These are phyloP conservation scores for Lentinula sp. DNA, from an alignment of 768 basidiomycete species.

Conservation along the genomic window DNA sequence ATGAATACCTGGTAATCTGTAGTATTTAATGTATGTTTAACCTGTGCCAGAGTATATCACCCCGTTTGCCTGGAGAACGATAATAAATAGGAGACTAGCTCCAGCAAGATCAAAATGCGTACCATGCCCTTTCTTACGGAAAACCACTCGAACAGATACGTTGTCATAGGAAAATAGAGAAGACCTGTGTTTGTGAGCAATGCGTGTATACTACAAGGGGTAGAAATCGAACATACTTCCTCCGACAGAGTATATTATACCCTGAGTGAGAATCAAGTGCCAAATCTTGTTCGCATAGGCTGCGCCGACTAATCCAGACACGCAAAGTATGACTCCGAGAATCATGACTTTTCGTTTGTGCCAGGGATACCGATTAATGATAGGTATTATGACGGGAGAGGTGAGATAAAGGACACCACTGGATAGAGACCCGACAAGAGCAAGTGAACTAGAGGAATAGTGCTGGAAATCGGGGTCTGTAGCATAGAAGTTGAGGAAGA, in stretches of 20 bases:
- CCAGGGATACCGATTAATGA: constrained; percentile 17
- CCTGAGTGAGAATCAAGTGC: constrained; percentile 16
- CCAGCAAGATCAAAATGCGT: not conserved
- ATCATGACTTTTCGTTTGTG: constrained; percentile 16
- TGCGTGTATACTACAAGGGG: not conserved
- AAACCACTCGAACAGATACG: constrained; percentile 9
- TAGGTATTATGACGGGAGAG: constrained; percentile 18
- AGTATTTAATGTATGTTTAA: not conserved
- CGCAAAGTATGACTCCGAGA: constrained; percentile 16
- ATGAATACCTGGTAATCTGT: not conserved
- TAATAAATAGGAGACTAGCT: too few species aligned
- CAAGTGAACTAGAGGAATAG: constrained; percentile 14
- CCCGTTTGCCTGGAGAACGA: constrained; percentile 2
- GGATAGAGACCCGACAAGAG: constrained; percentile 20
- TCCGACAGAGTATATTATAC: constrained; percentile 20
- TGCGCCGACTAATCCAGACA: constrained; percentile 18
- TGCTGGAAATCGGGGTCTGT: constrained; percentile 14
- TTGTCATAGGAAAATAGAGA: constrained; percentile 8
- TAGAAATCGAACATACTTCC: constrained; percentile 12
- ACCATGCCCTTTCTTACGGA: constrained; percentile 7
- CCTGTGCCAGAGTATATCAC: constrained; percentile 10
- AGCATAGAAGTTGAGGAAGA: constrained; percentile 20
- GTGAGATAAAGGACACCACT: constrained; percentile 21
- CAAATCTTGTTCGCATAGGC: constrained; percentile 17
- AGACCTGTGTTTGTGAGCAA: not conserved